A percentile compares a stretch with the other conserved stretches of the same genome.
Evolutionary conservation across 768 basidiomycete species (phyloP).

Genomic region (Gymnopilus dilepis): DNA sequence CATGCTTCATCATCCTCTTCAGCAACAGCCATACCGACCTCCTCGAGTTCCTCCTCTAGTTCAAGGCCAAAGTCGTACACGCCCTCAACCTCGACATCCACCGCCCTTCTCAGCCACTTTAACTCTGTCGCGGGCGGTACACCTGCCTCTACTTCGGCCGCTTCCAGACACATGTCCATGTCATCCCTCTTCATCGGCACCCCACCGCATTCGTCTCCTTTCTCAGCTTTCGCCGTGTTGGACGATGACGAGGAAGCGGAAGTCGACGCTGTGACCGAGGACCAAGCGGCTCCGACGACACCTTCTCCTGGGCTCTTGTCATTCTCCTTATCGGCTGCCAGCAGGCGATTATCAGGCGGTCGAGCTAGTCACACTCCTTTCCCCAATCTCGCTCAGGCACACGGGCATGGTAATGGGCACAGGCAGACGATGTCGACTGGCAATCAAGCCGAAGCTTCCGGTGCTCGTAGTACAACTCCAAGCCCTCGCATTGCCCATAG

Average conservation of each 20-base stretch:
- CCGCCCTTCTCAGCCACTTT: slow-evolving; percentile 19
- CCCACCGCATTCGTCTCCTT: background rate
- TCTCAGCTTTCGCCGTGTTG: slow-evolving; percentile 26
- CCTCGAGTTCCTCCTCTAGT: background rate
- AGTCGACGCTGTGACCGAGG: slow-evolving; percentile 4
- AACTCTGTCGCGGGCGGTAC: slow-evolving; percentile 27
- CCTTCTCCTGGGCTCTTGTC: slow-evolving; percentile 17
- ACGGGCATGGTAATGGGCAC: background rate
- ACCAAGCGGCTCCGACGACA: slow-evolving; percentile 13
- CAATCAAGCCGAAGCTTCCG: too few species aligned
- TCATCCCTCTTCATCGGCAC: slow-evolving; percentile 20
- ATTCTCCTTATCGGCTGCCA: slow-evolving; percentile 14
- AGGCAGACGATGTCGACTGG: background rate
- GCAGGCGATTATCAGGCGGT: slow-evolving; percentile 5
- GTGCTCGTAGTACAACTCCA: background rate
- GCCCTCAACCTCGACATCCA: slow-evolving; percentile 11
- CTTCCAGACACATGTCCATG: slow-evolving; percentile 29
- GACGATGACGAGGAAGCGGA: slow-evolving; percentile 24
- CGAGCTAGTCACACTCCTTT: background rate
- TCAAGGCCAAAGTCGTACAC: slow-evolving; percentile 22
- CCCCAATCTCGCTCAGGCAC: background rate
- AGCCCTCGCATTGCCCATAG: background rate
- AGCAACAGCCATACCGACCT: background rate
- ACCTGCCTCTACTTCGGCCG: slow-evolving; percentile 20
- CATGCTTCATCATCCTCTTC: background rate